Evolutionary conservation across 2,329 filamentous ascomycete species (phyloP).

Genomic region (Colletotrichum incanum): DNA sequence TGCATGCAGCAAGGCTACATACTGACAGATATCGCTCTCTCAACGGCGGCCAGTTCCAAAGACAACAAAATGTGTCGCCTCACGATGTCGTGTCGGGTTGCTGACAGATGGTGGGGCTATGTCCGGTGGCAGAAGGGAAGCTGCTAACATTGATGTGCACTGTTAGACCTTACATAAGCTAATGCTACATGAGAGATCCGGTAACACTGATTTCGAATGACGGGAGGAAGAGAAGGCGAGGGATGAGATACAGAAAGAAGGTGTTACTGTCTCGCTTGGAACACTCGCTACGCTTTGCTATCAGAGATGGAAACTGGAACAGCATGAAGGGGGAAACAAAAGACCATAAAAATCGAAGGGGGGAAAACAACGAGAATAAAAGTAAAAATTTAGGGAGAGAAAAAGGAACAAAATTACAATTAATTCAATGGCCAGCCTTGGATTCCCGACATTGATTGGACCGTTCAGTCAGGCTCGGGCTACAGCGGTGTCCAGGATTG

Average conservation of each 20-base stretch:
- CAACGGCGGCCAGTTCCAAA: not conserved
- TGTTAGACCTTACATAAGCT: no score
- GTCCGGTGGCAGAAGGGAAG: not conserved
- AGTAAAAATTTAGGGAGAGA: no score
- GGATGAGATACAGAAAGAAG: not conserved
- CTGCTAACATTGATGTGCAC: not conserved
- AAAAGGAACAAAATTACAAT: not conserved
- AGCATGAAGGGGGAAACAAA: not conserved
- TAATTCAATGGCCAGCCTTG: not conserved
- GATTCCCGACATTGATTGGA: not conserved
- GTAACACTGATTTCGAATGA: not conserved
- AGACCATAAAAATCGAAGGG: not conserved
- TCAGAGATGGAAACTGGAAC: no score
- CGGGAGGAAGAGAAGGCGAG: not conserved
- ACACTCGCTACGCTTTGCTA: constrained; percentile 14
- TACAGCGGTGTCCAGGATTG: not conserved
- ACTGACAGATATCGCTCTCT: not conserved
- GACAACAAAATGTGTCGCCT: not conserved
- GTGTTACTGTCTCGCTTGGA: not conserved
- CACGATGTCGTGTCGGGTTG: not conserved
- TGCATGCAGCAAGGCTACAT: not conserved
- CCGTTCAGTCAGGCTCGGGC: not conserved
- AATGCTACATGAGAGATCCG: not conserved
- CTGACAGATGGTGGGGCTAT: not conserved
- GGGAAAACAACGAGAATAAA: no score